phyloP scores from a whole-genome alignment of 768 basidiomycete species.

The Mrakia hoshinonis region DNA sequence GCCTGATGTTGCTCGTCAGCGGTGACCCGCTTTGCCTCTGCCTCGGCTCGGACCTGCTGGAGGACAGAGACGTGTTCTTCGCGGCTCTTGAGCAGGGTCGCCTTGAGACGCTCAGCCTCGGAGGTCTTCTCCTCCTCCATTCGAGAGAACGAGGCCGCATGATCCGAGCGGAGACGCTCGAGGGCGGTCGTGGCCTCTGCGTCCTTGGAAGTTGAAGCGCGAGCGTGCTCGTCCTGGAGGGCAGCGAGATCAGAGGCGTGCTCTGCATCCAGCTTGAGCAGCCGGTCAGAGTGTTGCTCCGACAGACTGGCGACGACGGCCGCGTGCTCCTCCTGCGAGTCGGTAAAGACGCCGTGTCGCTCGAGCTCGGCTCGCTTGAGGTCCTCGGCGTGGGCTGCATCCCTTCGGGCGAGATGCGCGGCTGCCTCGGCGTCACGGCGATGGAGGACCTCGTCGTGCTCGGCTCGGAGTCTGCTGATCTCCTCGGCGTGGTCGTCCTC shows the following conservation, averaged over 20 bases:
- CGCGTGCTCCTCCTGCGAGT: constrained; percentile 61
- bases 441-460: constrained; percentile 54
- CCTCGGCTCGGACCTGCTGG: constrained; percentile 13
- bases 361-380: constrained; percentile 67
- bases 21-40: background rate
- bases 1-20: constrained; percentile 44
- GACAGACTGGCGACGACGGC: constrained; percentile 57
- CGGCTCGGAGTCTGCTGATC: constrained; percentile 40
- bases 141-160: constrained; percentile 44
- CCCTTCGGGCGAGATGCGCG: constrained; percentile 58
- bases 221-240: constrained; percentile 56
- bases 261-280: constrained; percentile 13
- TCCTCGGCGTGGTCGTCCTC: constrained; percentile 29
- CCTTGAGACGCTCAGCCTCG: constrained; percentile 41
- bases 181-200: constrained; percentile 51
- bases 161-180: constrained; percentile 15
- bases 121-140: constrained; percentile 47
- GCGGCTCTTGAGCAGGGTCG: constrained; percentile 17
- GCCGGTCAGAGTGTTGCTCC: constrained; percentile 45
- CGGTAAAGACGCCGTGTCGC: constrained; percentile 62
- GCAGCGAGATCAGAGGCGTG: constrained; percentile 45
- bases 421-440: constrained; percentile 55
- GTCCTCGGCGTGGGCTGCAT: constrained; percentile 66
- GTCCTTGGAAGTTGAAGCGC: constrained; percentile 50
- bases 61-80: constrained; percentile 23